These are phyloP conservation scores for Chaetomiaceae sp. DNA, from an alignment of 2,329 filamentous ascomycete species.

Conservation along the genomic window DNA sequence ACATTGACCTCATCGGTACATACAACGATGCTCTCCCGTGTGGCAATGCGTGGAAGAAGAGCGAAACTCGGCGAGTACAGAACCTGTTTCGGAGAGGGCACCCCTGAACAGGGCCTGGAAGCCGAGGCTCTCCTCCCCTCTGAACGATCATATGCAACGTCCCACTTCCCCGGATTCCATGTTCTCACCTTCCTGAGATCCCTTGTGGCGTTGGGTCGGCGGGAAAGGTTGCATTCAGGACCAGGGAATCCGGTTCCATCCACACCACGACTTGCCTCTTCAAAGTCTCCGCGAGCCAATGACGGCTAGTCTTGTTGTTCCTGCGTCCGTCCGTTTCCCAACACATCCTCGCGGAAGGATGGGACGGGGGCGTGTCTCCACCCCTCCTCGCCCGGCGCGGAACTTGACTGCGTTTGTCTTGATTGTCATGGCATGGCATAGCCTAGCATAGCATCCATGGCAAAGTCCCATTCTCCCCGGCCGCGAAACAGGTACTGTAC, in stretches of 20 bases:
- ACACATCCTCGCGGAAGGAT: not conserved
- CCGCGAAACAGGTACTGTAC: too few relatives aligned
- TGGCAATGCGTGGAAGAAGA: too few relatives aligned
- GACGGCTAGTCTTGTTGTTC: conserved; percentile 4
- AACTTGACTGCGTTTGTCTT: not conserved
- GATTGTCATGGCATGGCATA: not conserved
- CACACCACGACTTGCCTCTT: not conserved
- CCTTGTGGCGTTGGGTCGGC: not conserved
- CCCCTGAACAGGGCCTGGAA: not conserved
- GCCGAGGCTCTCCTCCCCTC: conserved; percentile 7
- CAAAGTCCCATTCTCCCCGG: too few relatives aligned
- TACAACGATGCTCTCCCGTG: too few relatives aligned
- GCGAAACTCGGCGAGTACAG: not conserved
- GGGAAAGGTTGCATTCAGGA: conserved; percentile 1
- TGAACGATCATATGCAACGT: conserved; percentile 12
- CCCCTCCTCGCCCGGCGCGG: not conserved
- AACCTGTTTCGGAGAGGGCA: not conserved
- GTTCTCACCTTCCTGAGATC: not conserved
- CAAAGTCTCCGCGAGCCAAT: conserved; percentile 6
- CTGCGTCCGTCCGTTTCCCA: not conserved
- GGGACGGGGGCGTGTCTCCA: not conserved
- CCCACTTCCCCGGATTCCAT: conserved; percentile 11
- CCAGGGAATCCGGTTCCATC: not conserved
- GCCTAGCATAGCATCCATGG: too few relatives aligned
- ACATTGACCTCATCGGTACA: too few relatives aligned